These are phyloP conservation scores for Chlorella ohadii DNA, from an alignment of 139 green algal species.

Conservation along the genomic window DNA sequence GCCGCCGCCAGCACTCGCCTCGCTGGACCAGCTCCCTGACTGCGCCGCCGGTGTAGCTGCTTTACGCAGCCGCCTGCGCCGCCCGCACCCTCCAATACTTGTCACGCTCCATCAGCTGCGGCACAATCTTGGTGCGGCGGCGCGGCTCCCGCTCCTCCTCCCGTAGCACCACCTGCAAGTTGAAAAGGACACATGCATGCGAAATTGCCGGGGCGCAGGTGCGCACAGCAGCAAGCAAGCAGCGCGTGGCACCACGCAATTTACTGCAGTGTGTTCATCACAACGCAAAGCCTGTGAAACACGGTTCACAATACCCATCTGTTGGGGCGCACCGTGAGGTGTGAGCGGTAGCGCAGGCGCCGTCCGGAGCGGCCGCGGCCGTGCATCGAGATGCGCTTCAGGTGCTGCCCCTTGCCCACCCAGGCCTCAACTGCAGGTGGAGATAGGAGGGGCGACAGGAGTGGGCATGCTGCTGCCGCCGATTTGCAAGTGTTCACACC, in stretches of 20 bases:
- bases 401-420: conserved; percentile 56
- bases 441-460: neutral
- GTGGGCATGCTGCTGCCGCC: too few species aligned
- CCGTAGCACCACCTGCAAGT: conserved; percentile 18
- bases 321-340: conserved; percentile 72
- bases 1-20: too few species aligned
- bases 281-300: too few species aligned
- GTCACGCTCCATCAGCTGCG: conserved; percentile 44
- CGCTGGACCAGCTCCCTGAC: too few species aligned
- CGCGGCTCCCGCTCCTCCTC: conserved; percentile 29
- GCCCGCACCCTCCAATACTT: neutral
- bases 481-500: too few species aligned
- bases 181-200: too few species aligned
- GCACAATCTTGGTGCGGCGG: conserved; percentile 21
- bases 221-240: too few species aligned
- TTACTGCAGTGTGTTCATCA: too few species aligned
- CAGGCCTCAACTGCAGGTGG: conserved; percentile 28
- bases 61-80: neutral
- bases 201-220: too few species aligned
- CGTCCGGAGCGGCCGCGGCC: conserved; percentile 47
- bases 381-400: conserved; percentile 45
- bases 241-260: too few species aligned
- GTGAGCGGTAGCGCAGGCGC: conserved; percentile 45
- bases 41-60: too few species aligned
- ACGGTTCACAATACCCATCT: too few species aligned